These are phyloP conservation scores for Suhomyces wounanorum DNA, from an alignment of 1,139 yeast genomes.

Conservation along the genomic window DNA sequence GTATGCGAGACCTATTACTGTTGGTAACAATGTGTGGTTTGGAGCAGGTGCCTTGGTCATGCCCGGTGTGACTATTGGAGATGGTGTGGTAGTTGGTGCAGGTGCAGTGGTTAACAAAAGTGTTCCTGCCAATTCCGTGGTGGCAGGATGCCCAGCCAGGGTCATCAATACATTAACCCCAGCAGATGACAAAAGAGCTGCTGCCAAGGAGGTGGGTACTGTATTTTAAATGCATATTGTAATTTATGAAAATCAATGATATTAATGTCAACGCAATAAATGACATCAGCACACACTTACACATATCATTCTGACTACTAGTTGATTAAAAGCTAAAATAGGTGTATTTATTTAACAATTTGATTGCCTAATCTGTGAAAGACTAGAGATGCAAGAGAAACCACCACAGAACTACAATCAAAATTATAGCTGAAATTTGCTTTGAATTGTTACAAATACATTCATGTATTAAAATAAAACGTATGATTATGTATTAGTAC, in stretches of 20 bases:
- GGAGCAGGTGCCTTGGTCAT: constrained; percentile 56
- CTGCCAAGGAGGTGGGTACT: constrained; percentile 13
- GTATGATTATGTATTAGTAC: no score
- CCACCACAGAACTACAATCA: no score
- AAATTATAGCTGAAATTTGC: no score
- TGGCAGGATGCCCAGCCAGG: constrained; percentile 62
- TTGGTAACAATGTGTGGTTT: constrained; percentile 69
- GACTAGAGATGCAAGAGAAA: no score
- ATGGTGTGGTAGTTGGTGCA: constrained; percentile 65
- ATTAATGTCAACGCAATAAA: no score
- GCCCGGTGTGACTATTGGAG: constrained; percentile 70
- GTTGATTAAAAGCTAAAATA: no score
- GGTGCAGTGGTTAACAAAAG: constrained; percentile 62
- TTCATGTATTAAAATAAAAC: no score
- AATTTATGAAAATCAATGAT: not conserved
- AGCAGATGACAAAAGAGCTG: constrained; percentile 10
- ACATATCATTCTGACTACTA: no score
- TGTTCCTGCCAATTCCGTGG: constrained; percentile 54
- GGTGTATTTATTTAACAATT: no score
- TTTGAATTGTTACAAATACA: no score
- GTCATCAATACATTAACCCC: constrained; percentile 36
- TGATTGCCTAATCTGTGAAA: no score
- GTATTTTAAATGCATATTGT: not conserved
- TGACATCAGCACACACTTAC: no score
- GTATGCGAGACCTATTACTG: constrained; percentile 55